Evolutionary conservation across 2,329 filamentous ascomycete genomes (phyloP).

Genomic region (Colletotrichum sp.): DNA sequence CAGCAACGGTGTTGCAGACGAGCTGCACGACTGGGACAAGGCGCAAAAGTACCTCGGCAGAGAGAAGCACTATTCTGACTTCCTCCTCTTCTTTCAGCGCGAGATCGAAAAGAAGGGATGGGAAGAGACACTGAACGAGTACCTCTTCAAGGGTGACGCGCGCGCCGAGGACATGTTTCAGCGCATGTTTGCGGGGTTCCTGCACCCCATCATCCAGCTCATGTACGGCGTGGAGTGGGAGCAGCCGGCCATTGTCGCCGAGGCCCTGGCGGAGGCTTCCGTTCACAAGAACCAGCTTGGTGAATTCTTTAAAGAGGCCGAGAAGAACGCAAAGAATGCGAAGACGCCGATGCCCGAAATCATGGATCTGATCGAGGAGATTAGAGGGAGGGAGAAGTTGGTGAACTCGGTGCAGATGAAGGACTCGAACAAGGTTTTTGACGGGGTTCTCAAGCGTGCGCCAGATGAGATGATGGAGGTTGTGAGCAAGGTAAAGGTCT

Average conservation of each 20-base stretch:
- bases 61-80: slow-evolving; percentile 70
- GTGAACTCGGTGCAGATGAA: slow-evolving; percentile 50
- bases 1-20: slow-evolving; percentile 55
- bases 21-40: slow-evolving; percentile 59
- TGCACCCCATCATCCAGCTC: slow-evolving; percentile 85
- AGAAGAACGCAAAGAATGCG: slow-evolving; percentile 45
- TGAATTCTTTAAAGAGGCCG: slow-evolving; percentile 58
- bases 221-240: slow-evolving; percentile 85
- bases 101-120: slow-evolving; percentile 73
- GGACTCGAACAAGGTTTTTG: slow-evolving; percentile 69
- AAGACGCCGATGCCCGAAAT: slow-evolving; percentile 46
- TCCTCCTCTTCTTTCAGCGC: slow-evolving; percentile 75
- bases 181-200: slow-evolving; percentile 71
- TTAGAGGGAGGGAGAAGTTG: slow-evolving; percentile 62
- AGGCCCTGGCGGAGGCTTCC: slow-evolving; percentile 78
- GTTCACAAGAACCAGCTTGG: slow-evolving; percentile 67
- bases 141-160: slow-evolving; percentile 71
- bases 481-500: slow-evolving; percentile 63
- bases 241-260: slow-evolving; percentile 81
- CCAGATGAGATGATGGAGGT: slow-evolving; percentile 66
- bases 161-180: slow-evolving; percentile 71
- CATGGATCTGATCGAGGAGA: slow-evolving; percentile 65
- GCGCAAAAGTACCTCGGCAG: slow-evolving; percentile 69
- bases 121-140: slow-evolving; percentile 66
- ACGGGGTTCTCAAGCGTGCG: slow-evolving; percentile 71